These are phyloP conservation scores for Xylariaceae sp. DNA, from an alignment of 2,329 filamentous ascomycete genomes.

Conservation along the genomic window DNA sequence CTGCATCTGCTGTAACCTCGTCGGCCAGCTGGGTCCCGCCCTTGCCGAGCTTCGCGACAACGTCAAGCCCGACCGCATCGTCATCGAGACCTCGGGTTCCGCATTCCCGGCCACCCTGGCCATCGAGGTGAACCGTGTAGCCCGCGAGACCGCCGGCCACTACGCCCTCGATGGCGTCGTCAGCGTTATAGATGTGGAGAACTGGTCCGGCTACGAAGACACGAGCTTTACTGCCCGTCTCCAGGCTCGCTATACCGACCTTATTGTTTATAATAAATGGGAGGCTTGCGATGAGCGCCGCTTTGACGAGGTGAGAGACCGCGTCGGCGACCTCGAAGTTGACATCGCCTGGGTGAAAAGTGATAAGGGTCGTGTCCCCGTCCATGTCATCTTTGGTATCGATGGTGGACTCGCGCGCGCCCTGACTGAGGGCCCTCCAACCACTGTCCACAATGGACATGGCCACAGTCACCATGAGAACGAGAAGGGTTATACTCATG, in stretches of 20 bases:
- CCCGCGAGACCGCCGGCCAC: constrained; percentile 67
- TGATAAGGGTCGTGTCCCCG: constrained; percentile 77
- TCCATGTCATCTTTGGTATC: constrained; percentile 83
- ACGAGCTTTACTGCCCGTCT: constrained; percentile 87
- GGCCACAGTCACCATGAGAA: constrained; percentile 45
- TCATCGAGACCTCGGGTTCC: constrained; percentile 90
- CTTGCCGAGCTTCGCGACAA: constrained; percentile 72
- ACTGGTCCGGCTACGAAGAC: constrained; percentile 92
- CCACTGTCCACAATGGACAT: constrained; percentile 43
- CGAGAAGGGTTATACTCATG: constrained; percentile 42
- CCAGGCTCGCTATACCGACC: constrained; percentile 87
- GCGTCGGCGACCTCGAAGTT: constrained; percentile 80
- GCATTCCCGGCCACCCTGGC: constrained; percentile 89
- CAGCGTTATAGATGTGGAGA: constrained; percentile 91
- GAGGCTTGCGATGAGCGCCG: constrained; percentile 75
- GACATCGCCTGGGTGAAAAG: constrained; percentile 87
- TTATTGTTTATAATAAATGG: constrained; percentile 95
- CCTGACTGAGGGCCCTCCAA: constrained; percentile 50
- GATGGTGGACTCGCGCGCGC: constrained; percentile 77
- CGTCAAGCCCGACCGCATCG: constrained; percentile 77
- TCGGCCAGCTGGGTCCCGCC: constrained; percentile 85
- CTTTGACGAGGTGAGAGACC: constrained; percentile 79
- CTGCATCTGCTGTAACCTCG: constrained; percentile 98
- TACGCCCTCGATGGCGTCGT: constrained; percentile 88
- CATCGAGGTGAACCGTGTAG: constrained; percentile 85